phyloP scores from a whole-genome alignment of 768 basidiomycete species.

The Mycena chlorophos region DNA sequence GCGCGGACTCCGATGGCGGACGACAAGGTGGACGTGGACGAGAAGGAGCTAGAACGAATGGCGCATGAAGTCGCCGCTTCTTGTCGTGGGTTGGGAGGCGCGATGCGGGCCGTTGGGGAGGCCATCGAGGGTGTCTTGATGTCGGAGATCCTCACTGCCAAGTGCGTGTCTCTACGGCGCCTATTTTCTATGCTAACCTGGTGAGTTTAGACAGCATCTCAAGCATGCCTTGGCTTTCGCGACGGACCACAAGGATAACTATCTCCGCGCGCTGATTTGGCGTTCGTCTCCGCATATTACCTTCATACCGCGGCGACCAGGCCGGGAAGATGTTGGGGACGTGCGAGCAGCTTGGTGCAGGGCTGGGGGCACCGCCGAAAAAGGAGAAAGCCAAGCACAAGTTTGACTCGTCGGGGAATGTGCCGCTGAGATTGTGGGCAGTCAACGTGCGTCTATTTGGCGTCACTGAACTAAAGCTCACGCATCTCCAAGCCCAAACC shows the following conservation, averaged over 20 bases:
- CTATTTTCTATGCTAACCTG: conserved; percentile 9
- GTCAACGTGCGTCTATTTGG: too few species aligned
- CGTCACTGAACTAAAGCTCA: too few species aligned
- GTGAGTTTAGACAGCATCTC: conserved; percentile 52
- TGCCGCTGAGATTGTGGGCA: conserved; percentile 67
- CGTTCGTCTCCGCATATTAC: conserved; percentile 69
- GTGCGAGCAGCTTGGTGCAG: conserved; percentile 68
- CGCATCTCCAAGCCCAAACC: too few species aligned
- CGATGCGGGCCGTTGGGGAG: conserved; percentile 53
- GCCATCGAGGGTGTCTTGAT: conserved; percentile 54
- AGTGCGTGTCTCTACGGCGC: conserved; percentile 41
- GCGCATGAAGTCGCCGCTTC: conserved; percentile 41
- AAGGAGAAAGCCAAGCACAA: conserved; percentile 21
- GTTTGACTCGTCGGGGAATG: conserved; percentile 54
- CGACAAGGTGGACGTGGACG: too few species aligned
- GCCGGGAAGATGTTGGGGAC: conserved; percentile 64
- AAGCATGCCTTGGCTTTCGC: conserved; percentile 60
- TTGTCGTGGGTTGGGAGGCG: conserved; percentile 54
- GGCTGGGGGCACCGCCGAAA: conserved; percentile 52
- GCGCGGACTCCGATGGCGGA: too few species aligned
- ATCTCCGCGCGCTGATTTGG: conserved; percentile 69
- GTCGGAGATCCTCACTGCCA: conserved; percentile 58
- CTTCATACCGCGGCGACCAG: conserved; percentile 69
- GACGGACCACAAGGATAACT: conserved; percentile 63
- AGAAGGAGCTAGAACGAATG: conserved; percentile 32